phyloP scores from a whole-genome alignment of 2,329 filamentous ascomycete species.

The Fonsecaea nubica region DNA sequence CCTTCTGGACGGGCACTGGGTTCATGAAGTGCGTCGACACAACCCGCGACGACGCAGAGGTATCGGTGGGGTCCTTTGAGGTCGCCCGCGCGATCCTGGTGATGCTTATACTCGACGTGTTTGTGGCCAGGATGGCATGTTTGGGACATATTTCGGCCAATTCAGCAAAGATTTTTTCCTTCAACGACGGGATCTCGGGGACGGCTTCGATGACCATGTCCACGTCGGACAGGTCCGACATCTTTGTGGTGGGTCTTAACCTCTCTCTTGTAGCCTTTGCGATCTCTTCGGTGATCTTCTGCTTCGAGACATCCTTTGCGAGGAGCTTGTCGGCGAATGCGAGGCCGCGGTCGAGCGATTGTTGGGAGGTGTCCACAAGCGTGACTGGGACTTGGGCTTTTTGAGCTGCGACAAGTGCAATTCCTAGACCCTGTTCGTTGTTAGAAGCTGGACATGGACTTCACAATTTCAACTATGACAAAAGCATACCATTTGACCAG shows the following conservation, averaged over 20 bases:
- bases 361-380: slow-evolving; percentile 82
- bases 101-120: slow-evolving; percentile 98
- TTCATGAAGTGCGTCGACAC: slow-evolving; percentile 99
- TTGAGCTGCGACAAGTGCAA: slow-evolving; percentile 90
- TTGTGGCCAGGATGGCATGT: slow-evolving; percentile 91
- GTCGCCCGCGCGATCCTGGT: slow-evolving; percentile 86
- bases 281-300: slow-evolving; percentile 80
- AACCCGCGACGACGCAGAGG: slow-evolving; percentile 82
- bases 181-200: slow-evolving; percentile 86
- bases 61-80: slow-evolving; percentile 80
- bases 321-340: slow-evolving; percentile 96
- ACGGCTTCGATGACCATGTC: slow-evolving; percentile 99
- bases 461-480: not conserved
- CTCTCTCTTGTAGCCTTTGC: slow-evolving; percentile 75
- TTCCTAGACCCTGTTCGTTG: slow-evolving; percentile 77
- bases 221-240: slow-evolving; percentile 79
- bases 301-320: slow-evolving; percentile 88
- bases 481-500: slow-evolving; percentile 85
- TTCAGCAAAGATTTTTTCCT: slow-evolving; percentile 83
- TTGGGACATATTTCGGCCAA: slow-evolving; percentile 81
- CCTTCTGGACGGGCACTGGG: slow-evolving; percentile 94
- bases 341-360: slow-evolving; percentile 85
- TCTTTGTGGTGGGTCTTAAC: slow-evolving; percentile 71
- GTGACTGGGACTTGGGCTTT: slow-evolving; percentile 83
- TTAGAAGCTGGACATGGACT: slow-evolving; percentile 1